Evolutionary conservation across 2,329 filamentous ascomycete genomes (phyloP), one percentile per base, ranked within the genome.

Genomic region (Colletotrichum sp.): DNA sequence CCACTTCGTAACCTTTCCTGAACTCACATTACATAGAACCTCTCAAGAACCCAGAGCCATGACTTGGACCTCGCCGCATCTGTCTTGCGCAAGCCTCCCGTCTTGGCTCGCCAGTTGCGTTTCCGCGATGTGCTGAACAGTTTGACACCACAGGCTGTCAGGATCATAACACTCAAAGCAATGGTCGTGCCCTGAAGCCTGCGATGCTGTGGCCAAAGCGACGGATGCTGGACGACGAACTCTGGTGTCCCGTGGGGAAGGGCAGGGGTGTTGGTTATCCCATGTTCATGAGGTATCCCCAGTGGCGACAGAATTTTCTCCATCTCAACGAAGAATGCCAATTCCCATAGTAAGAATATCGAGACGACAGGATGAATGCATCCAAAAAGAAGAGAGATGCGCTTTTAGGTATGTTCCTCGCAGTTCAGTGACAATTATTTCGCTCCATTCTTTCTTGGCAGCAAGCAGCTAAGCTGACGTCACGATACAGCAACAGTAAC

Each of bases 281-380:
- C n/a, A 21, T 49, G 10, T 49, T 49, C 44, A 13, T 49, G n/a
- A 7, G 44, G 0, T 49, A 49, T 49, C 10, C 18, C n/a, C n/a
- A 21, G 44, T 13, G 55, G 55, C 55, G 21, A 28, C 5, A 59
- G 0, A 21, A 21, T 3, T 0, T 49, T 49, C n/a, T 21, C 44
- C 44, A 49, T 49, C n/a, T 49, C 10, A 12, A 21, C 5, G n/a
- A 49, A 49, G n/a, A 49, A 21, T 21, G n/a, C 0, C 10, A 13
- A n/a, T 21, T 12, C 0, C 10, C 1, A 0, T 6, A 7, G 3
- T 10, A 49, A 49, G 6, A 0, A 1, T 49, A 49, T 49, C 10
- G 2, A 49, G 44, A 44, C 1, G 44, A 21, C 4, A 21, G 2
- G 1, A 49, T 49, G n/a, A 2, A n/a, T 21, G 9, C 18, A 49